A percentile compares a stretch with the other conserved stretches of the same genome.
Evolutionary conservation across 768 basidiomycete species (phyloP).

Genomic region (Tylopilus sp.): DNA sequence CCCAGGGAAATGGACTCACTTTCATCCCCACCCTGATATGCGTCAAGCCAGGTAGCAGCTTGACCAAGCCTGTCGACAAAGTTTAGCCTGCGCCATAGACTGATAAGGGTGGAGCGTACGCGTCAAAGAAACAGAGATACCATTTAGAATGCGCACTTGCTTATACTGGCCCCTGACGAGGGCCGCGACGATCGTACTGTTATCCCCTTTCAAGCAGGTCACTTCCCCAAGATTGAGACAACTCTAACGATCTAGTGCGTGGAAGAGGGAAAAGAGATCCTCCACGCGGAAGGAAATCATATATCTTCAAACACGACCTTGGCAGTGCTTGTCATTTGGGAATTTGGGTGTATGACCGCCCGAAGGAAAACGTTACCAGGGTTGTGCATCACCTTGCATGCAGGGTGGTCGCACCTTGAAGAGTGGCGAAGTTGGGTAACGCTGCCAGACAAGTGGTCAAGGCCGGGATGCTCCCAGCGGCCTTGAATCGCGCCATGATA

Average conservation of each 20-base stretch:
- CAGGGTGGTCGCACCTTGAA: constrained; percentile 2
- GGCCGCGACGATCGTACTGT: not conserved
- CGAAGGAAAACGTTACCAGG: not conserved
- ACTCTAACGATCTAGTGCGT: constrained; percentile 1
- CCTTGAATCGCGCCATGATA: not conserved
- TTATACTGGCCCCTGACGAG: not conserved
- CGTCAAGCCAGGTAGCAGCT: constrained; percentile 7
- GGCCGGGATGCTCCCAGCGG: not conserved
- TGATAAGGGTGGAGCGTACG: not conserved
- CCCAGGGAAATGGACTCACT: not conserved
- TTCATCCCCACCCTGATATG: not conserved
- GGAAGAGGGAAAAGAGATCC: constrained; percentile 1
- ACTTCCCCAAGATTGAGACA: not conserved
- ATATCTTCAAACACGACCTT: constrained; percentile 6
- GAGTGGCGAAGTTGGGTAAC: constrained; percentile 3
- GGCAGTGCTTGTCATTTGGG: constrained; percentile 2
- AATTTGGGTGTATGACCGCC: constrained; percentile 4
- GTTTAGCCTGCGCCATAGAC: not conserved
- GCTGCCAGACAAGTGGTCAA: not conserved
- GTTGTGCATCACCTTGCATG: not conserved
- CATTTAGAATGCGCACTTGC: not conserved
- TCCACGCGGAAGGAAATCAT: constrained; percentile 10
- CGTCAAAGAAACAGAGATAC: not conserved
- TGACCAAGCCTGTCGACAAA: constrained; percentile 4
- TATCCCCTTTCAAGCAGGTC: not conserved